Evolutionary conservation across 2,329 filamentous ascomycete genomes (phyloP).

Genomic region (Colletotrichum lupini): DNA sequence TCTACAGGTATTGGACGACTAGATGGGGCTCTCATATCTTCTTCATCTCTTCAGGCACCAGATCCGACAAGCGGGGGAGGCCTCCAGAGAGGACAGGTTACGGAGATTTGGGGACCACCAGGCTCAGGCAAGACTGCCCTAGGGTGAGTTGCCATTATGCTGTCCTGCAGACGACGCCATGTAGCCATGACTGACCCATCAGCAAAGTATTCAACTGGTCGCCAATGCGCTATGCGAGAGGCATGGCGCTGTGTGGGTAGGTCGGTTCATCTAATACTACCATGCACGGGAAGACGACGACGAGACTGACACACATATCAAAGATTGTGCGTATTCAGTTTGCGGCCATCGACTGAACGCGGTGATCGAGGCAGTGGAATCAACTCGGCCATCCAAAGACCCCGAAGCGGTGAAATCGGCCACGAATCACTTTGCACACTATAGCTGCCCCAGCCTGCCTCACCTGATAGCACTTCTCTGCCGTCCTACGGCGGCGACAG

Average conservation of each 20-base stretch:
- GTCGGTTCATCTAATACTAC: conserved; percentile 60
- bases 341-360: conserved; percentile 49
- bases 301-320: conserved; percentile 16
- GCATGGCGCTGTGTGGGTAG: conserved; percentile 82
- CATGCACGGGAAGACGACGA: not conserved
- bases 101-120: conserved; percentile 89
- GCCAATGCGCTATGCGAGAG: conserved; percentile 71
- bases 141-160: conserved; percentile 66
- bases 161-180: conserved; percentile 18
- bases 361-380: conserved; percentile 38
- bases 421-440: conserved; percentile 55
- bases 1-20: conserved; percentile 66
- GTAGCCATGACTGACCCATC: conserved; percentile 25
- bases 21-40: conserved; percentile 58
- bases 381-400: conserved; percentile 10
- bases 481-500: conserved; percentile 71
- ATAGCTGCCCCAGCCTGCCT: conserved; percentile 69
- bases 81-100: conserved; percentile 79
- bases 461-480: conserved; percentile 81
- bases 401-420: conserved; percentile 5
- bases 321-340: conserved; percentile 54
- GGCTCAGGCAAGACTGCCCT: conserved; percentile 88
- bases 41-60: conserved; percentile 21
- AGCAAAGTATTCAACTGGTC: conserved; percentile 74
- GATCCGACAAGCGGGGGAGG: conserved; percentile 58